Evolutionary conservation across 768 basidiomycete genomes (phyloP).

Genomic region (Russula vinacea): DNA sequence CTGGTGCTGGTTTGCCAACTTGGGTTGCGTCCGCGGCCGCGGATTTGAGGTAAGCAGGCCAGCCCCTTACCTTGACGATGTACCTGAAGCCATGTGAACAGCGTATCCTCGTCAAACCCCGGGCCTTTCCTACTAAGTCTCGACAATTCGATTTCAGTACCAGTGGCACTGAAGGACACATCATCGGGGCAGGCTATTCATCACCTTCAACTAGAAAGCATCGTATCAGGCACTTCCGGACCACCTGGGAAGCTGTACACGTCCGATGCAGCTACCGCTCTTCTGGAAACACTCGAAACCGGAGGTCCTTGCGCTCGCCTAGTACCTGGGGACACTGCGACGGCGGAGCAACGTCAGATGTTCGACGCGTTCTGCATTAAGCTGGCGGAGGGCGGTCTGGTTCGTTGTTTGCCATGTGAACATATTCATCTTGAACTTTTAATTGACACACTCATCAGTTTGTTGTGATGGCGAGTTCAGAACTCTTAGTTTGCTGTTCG

Average conservation of each 20-base stretch:
- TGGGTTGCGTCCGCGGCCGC: constrained; percentile 6
- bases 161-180: constrained; percentile 28
- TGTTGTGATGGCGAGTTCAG: constrained; percentile 26
- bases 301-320: constrained; percentile 30
- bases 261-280: constrained; percentile 19
- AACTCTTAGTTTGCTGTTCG: constrained; percentile 27
- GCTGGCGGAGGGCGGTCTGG: constrained; percentile 26
- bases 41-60: constrained; percentile 15
- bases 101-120: neutral
- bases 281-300: constrained; percentile 29
- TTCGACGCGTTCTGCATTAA: constrained; percentile 24
- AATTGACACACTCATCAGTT: constrained; percentile 17
- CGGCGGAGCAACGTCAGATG: constrained; percentile 4
- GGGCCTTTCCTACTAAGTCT: constrained; percentile 17
- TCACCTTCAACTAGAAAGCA: constrained; percentile 9
- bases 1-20: constrained; percentile 12
- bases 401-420: constrained; percentile 4
- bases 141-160: constrained; percentile 23
- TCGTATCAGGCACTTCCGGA: constrained; percentile 22
- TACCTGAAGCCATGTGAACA: constrained; percentile 1
- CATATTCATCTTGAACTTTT: neutral
- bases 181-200: constrained; percentile 8
- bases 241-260: constrained; percentile 32
- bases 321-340: constrained; percentile 22
- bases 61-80: neutral